Conservation (phyloP, 257 asterid genomes). For the Cruciata laevipes region DNA sequence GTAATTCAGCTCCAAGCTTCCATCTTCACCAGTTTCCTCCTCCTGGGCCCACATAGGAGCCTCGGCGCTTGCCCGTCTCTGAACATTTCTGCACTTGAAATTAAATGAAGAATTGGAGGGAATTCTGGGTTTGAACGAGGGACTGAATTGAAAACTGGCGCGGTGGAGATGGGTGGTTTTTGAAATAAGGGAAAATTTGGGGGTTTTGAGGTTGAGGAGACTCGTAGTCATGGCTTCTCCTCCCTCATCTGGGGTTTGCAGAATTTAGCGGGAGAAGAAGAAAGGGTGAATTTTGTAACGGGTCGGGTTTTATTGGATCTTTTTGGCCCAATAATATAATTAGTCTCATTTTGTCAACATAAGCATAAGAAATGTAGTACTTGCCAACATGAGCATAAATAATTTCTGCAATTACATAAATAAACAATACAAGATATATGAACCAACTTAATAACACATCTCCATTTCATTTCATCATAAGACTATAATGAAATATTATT, state of each 20-base stretch:
- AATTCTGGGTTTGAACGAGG: slow-evolving; percentile 15
- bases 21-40: slow-evolving; percentile 32
- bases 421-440: no score
- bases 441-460: no score
- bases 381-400: no score
- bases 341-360: no score
- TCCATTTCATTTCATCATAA: no score
- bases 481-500: no score
- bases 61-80: slow-evolving; percentile 12
- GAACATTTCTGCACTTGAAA: slow-evolving; percentile 19
- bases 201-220: slow-evolving; percentile 36
- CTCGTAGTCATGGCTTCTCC: slow-evolving; percentile 24
- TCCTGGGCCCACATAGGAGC: slow-evolving; percentile 28
- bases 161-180: slow-evolving; percentile 3
- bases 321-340: not conserved
- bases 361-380: no score
- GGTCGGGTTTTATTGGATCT: not conserved
- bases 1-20: slow-evolving; percentile 40
- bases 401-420: no score
- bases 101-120: slow-evolving; percentile 13
- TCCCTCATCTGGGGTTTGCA: not conserved
- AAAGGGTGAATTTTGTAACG: not conserved
- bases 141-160: slow-evolving; percentile 7
- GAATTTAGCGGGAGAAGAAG: slow-evolving; percentile 15
- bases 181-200: slow-evolving; percentile 19